Evolutionary conservation across 2,329 filamentous ascomycete species (phyloP).

Genomic region (Fusarium vanettenii): DNA sequence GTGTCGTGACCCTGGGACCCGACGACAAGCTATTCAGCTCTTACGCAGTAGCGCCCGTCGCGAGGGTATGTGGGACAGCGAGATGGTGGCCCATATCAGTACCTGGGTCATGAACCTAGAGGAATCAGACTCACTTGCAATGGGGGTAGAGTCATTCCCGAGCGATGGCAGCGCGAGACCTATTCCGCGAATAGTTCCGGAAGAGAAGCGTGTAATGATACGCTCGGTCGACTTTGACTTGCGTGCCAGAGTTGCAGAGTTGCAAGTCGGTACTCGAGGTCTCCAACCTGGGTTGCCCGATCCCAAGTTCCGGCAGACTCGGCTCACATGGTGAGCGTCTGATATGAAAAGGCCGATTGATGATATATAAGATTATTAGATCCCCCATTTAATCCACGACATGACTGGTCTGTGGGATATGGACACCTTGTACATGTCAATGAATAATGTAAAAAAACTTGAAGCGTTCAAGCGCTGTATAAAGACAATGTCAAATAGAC

Average conservation of each 20-base stretch:
- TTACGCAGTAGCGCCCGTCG: slow-evolving; percentile 69
- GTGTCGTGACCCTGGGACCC: slow-evolving; percentile 67
- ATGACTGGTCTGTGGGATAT: background rate
- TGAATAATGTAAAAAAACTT: background rate
- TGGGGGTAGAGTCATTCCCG: slow-evolving; percentile 22
- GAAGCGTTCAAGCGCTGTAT: background rate
- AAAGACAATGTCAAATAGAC: background rate
- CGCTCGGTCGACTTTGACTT: slow-evolving; percentile 68
- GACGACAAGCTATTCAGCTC: slow-evolving; percentile 71
- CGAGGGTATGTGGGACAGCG: slow-evolving; percentile 78
- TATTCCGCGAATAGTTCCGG: slow-evolving; percentile 54
- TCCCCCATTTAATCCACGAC: background rate
- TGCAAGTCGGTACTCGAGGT: slow-evolving; percentile 66
- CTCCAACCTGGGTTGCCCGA: slow-evolving; percentile 60
- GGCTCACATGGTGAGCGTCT: slow-evolving; percentile 59
- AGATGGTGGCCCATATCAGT: slow-evolving; percentile 66
- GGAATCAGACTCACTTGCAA: slow-evolving; percentile 56
- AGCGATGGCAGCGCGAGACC: slow-evolving; percentile 14
- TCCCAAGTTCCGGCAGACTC: slow-evolving; percentile 58
- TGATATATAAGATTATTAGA: background rate
- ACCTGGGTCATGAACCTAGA: slow-evolving; percentile 67
- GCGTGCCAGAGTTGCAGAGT: slow-evolving; percentile 59
- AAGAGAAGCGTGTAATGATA: slow-evolving; percentile 67
- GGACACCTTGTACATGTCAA: background rate
- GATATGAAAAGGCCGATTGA: background rate